Evolutionary conservation across 768 basidiomycete genomes (phyloP).

Genomic region (Ramaria rubella): DNA sequence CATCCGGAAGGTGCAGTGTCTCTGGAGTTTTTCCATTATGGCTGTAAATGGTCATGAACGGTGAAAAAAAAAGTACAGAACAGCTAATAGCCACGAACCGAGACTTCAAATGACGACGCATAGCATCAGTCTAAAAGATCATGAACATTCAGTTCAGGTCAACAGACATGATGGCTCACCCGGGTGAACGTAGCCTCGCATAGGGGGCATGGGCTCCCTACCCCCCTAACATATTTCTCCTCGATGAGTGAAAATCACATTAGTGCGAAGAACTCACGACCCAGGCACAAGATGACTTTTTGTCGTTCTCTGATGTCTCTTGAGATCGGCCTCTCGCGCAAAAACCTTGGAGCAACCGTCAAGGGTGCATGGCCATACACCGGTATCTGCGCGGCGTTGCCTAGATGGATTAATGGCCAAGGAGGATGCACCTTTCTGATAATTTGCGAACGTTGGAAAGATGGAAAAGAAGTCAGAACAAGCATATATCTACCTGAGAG

Average conservation of each 20-base stretch:
- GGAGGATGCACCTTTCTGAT: neutral
- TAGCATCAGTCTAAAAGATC: conserved; percentile 59
- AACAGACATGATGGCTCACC: conserved; percentile 37
- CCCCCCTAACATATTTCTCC: conserved; percentile 12
- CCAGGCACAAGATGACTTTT: conserved; percentile 69
- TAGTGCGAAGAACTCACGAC: conserved; percentile 42
- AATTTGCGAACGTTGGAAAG: neutral
- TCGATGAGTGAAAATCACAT: conserved; percentile 1
- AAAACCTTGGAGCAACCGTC: conserved; percentile 78
- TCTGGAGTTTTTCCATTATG: conserved; percentile 11
- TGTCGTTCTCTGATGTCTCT: conserved; percentile 75
- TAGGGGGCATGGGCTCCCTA: conserved; percentile 60
- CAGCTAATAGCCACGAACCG: conserved; percentile 37
- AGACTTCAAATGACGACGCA: conserved; percentile 75
- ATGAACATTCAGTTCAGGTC: neutral
- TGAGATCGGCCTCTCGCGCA: conserved; percentile 75
- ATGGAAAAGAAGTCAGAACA: neutral
- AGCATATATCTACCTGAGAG: neutral
- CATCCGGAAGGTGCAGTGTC: neutral
- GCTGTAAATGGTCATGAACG: neutral
- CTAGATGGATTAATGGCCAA: neutral
- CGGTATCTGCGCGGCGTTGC: conserved; percentile 28
- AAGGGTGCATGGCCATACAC: conserved; percentile 75
- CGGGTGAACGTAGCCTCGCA: conserved; percentile 77
- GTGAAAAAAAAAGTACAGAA: neutral